Percentiles rank a stretch among this genome's conserved stretches.
phyloP scores from a whole-genome alignment of 805 yeast species.

The Wickerhamiella siamensis region DNA sequence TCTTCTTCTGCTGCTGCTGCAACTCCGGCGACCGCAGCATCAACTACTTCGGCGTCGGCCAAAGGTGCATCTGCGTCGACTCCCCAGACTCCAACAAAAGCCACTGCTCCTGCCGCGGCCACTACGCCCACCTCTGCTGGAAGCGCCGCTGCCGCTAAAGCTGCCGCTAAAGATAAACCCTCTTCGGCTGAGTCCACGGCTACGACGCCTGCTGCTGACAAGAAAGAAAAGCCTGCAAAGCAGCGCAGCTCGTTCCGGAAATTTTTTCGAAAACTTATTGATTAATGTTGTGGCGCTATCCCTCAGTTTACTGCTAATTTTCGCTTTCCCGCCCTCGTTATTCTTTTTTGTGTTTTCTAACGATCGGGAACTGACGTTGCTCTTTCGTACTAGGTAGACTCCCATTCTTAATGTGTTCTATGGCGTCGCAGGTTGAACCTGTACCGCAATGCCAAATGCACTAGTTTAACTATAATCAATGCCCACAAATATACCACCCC shows the following conservation, averaged over 20 bases:
- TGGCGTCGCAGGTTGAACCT: no score
- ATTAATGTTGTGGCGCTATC: background rate
- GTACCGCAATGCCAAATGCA: no score
- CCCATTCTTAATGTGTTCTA: no score
- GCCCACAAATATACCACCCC: no score
- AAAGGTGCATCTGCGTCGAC: background rate
- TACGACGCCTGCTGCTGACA: background rate
- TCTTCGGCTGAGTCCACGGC: background rate
- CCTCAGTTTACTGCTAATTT: background rate
- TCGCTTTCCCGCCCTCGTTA: background rate
- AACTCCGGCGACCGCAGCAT: background rate
- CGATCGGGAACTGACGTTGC: background rate
- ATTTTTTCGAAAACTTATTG: background rate
- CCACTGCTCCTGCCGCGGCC: slow-evolving; percentile 5
- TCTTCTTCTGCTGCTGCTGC: background rate
- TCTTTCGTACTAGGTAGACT: background rate
- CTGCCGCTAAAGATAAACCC: background rate
- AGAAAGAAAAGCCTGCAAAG: background rate
- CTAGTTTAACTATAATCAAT: no score
- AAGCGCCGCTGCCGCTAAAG: background rate
- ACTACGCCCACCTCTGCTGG: slow-evolving; percentile 4
- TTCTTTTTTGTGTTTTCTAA: background rate
- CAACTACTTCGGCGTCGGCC: background rate
- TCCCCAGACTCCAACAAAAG: background rate
- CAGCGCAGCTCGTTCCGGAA: background rate